A percentile compares a stretch with the other conserved stretches of the same genome.
phyloP scores from a whole-genome alignment of 208 protist genomes.

The Novymonas esmeraldas region DNA sequence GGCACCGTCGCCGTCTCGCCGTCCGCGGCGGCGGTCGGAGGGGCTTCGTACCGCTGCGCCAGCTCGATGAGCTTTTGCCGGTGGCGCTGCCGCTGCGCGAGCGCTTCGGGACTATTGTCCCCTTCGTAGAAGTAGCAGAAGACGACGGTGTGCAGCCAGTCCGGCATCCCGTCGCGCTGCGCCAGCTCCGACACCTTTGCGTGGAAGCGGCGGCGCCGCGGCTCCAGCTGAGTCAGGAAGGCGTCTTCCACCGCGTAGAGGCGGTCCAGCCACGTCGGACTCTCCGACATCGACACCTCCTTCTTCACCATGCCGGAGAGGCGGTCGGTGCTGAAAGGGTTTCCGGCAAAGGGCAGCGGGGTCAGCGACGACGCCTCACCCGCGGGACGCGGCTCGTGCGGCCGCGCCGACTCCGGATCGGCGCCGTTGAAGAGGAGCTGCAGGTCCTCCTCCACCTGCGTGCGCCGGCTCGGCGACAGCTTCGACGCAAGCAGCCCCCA shows the following conservation, averaged over 20 bases:
- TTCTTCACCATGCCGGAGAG: slow-evolving; percentile 58
- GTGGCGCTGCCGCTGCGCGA: slow-evolving; percentile 11
- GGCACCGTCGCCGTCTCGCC: neutral
- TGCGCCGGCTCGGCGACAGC: slow-evolving; percentile 41
- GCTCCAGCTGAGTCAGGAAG: slow-evolving; percentile 7
- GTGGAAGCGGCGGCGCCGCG: slow-evolving; percentile 23
- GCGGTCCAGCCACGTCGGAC: slow-evolving; percentile 34
- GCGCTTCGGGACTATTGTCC: slow-evolving; percentile 38
- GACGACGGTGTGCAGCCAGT: slow-evolving; percentile 50
- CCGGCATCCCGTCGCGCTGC: slow-evolving; percentile 53
- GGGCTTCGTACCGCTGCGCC: slow-evolving; percentile 16
- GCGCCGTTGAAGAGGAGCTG: slow-evolving; percentile 67
- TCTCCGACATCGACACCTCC: slow-evolving; percentile 27
- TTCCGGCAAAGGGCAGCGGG: slow-evolving; percentile 36
- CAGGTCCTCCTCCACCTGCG: slow-evolving; percentile 48
- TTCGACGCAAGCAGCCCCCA: slow-evolving; percentile 29
- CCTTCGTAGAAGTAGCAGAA: slow-evolving; percentile 71
- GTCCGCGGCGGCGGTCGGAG: neutral
- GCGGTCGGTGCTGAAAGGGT: slow-evolving; percentile 68
- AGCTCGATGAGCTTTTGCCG: slow-evolving; percentile 7
- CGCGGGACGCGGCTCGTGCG: neutral
- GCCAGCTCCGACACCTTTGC: slow-evolving; percentile 37
- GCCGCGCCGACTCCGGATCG: neutral
- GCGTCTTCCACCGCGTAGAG: slow-evolving; percentile 38
- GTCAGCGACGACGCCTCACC: neutral